Base-by-base conservation (phyloP, 345 rosid species). In the Linum lewisii region DNA sequence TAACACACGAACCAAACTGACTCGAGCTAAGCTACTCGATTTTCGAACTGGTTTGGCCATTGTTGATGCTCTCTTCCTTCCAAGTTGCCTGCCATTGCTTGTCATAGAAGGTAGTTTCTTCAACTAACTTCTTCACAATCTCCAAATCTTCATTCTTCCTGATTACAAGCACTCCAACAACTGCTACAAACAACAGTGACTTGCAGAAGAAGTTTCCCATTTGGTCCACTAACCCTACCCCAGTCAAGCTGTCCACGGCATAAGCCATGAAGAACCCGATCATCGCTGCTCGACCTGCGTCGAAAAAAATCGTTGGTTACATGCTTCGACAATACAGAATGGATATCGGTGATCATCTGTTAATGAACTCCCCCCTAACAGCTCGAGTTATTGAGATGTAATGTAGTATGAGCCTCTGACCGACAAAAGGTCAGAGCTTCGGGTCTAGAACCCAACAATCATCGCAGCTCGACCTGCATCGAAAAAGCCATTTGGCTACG, bases 251-350 rank as follows among this genome's bases (percentile, higher is more conserved):
- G 65, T 93, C 99, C 38, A 93, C 99, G 15, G 88, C 69, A 76
- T 89, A 93, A 45, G 99, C 99, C 97, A 93, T 93, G 66, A 93
- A 93, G 84, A 93, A 93, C 21, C 99, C 95, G 22, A 88, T 62
- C 99, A 93, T 93, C 22, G 98, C 97, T 26, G 98, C 97, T 22
- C 95, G 90, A 34, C 98, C 98, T 88, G 75, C 51, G 55, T 20
- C 23, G 56, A 29, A 29, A 29, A 29, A 0, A 8, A 29, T 0
- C 5, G n/a, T n/a, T n/a, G n/a, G n/a, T n/a, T n/a, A n/a, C n/a
- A n/a, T n/a, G n/a, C n/a, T n/a, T n/a, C n/a, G n/a, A n/a, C n/a
- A n/a, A n/a, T n/a, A n/a, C n/a, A n/a, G n/a, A n/a, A n/a, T n/a
- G n/a, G n/a, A n/a, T n/a, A n/a, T n/a, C n/a, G n/a, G n/a, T n/a